A percentile compares a stretch with the other conserved stretches of the same genome.
Evolutionary conservation across 768 basidiomycete genomes (phyloP).

Genomic region (Tulasnella sp.): DNA sequence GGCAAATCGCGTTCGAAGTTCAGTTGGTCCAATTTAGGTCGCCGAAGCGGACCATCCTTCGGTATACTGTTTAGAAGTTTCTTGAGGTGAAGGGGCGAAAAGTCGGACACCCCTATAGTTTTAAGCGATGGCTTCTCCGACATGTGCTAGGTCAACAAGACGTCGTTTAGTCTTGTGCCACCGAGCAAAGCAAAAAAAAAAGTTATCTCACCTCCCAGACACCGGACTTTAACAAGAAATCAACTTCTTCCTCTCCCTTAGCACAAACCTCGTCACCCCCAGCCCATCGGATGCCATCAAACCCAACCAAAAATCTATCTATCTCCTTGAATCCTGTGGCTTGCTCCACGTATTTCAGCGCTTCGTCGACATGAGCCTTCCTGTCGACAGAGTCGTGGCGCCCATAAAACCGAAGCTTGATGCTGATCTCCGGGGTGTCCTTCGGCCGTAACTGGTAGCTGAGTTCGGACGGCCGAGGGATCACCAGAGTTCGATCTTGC

Average conservation of each 20-base stretch:
- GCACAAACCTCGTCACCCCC: slow-evolving; percentile 17
- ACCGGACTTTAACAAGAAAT: slow-evolving; percentile 5
- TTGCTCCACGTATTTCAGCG: slow-evolving; percentile 18
- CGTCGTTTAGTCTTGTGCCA: neutral
- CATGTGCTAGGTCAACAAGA: slow-evolving; percentile 5
- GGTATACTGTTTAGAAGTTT: slow-evolving; percentile 3
- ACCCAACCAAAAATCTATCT: slow-evolving; percentile 18
- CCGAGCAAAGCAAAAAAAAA: too few relatives aligned
- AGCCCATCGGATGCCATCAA: slow-evolving; percentile 20
- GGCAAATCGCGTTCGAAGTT: slow-evolving; percentile 22
- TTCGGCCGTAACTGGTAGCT: neutral
- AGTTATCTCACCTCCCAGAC: slow-evolving; percentile 17
- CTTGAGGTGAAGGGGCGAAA: slow-evolving; percentile 15
- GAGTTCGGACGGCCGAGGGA: slow-evolving; percentile 16
- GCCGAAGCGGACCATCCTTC: neutral
- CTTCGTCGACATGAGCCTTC: slow-evolving; percentile 17
- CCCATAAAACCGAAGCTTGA: slow-evolving; percentile 22
- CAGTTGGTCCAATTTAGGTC: slow-evolving; percentile 17
- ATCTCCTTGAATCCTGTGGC: slow-evolving; percentile 20
- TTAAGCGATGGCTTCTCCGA: slow-evolving; percentile 13
- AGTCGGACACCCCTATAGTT: slow-evolving; percentile 21
- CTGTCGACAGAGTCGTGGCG: slow-evolving; percentile 9
- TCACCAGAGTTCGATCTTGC: neutral
- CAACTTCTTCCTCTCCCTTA: slow-evolving; percentile 16
- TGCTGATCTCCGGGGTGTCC: slow-evolving; percentile 17